Evolutionary conservation across 495 filamentous ascomycete species (phyloP), one percentile per base, ranked within the genome.

Genomic region (Penicillium paxilli): DNA sequence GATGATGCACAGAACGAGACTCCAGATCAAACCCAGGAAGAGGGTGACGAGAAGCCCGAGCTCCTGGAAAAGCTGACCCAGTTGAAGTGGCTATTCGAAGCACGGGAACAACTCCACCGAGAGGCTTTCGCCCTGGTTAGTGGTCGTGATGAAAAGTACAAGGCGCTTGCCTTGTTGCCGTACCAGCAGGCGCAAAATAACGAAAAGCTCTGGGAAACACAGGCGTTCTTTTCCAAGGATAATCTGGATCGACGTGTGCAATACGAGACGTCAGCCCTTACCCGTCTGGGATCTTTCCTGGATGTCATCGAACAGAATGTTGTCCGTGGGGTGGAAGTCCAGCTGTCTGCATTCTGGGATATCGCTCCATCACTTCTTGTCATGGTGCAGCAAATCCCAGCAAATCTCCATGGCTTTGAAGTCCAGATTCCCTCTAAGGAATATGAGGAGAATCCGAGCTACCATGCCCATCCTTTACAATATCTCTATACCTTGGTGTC

Each of bases 31-130:
- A 87, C 90, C 1, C 92, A 96, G 60, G 91, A 96, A 68, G 92
- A 96, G 69, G 93, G 93, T 49, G 92, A 97, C 61, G 93, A 96
- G 66, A 88, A 93, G 64, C 92, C 94, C 0, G 95, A 98, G 72
- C 78, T 98, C 0, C 77, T 97, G 2, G 94, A 98, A 70, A 94
- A 94, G 57, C 79, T 98, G 4, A 98, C 94, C 0, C 83, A 96
- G 22, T 77, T 98, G 9, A 98, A 98, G 64, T 98, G 94, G 94
- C 87, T 98, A 23, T 98, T 96, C 61, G 94, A 98, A 62, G 88
- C 88, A 5, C 86, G 92, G 5, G 95, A 98, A 68, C 80, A 83
- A 49, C 82, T 98, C 5, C 87, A 97, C 65, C 83, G 86, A 5
- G 87, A 90, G 57, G 73, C 89, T n/a, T 93, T 89, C 64, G 88